Conservation (phyloP, 352 stramenopile species). For the Globisporangium radiosum region DNA sequence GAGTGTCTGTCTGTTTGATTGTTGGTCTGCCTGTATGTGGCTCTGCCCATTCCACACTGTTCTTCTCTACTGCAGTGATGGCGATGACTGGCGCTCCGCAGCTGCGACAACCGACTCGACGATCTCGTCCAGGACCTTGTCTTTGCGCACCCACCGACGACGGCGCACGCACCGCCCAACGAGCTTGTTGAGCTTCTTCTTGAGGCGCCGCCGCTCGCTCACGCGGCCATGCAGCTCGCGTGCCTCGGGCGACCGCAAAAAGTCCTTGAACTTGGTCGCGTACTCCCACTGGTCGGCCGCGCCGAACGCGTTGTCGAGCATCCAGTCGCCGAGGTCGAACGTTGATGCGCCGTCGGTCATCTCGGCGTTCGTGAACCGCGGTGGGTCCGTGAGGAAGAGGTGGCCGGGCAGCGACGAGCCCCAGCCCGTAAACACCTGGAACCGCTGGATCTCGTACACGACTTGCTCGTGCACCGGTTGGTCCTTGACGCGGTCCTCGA, state of each 20-base stretch:
- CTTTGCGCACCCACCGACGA: conserved; percentile 72
- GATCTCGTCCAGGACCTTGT: conserved; percentile 44
- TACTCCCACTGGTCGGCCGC: conserved; percentile 79
- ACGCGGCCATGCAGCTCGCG: conserved; percentile 18
- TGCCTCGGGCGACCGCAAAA: conserved; percentile 56
- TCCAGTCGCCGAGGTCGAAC: conserved; percentile 70
- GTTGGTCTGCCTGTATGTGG: background rate
- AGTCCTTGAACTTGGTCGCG: conserved; percentile 82
- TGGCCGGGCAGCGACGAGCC: conserved; percentile 68
- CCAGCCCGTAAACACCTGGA: conserved; percentile 81
- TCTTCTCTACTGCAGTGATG: background rate
- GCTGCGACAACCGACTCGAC: background rate
- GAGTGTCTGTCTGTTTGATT: background rate
- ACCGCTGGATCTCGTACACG: conserved; percentile 81
- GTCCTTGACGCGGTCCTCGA: conserved; percentile 61
- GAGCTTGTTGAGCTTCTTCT: conserved; percentile 81
- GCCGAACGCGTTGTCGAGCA: conserved; percentile 72
- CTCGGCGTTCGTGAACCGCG: conserved; percentile 66
- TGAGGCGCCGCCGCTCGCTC: conserved; percentile 57
- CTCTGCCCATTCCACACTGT: background rate
- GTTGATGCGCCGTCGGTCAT: conserved; percentile 57
- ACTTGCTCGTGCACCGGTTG: conserved; percentile 51
- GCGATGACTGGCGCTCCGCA: background rate
- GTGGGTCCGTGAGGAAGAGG: conserved; percentile 70
- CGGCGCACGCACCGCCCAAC: conserved; percentile 73